Evolutionary conservation across 2,329 filamentous ascomycete species (phyloP), one percentile per base, ranked within the genome.

Genomic region (Alternaria brassicae): DNA sequence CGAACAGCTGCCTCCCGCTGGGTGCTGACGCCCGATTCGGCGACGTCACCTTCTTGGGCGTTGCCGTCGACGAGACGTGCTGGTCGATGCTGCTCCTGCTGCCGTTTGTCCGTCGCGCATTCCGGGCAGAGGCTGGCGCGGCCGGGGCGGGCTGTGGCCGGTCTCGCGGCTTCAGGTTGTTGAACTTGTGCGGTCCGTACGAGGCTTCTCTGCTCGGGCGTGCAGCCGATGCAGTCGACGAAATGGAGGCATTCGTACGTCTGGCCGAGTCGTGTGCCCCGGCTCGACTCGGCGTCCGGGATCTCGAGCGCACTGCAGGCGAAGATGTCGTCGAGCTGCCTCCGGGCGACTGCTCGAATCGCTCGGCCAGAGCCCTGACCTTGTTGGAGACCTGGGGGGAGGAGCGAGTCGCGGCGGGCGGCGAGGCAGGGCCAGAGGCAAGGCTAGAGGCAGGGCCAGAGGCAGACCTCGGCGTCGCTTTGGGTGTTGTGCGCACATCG

Each of bases 311-410:
- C 42, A 67, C 61, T 10, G 63, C 60, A 3, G 67, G 58, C 58
- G 58, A 67, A n/a, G 61, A 57, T 10, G 66, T 61, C 21, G 69
- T 66, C 15, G 62, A 54, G n/a, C 68, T 66, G 58, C 64, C 59
- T 15, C 71, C 68, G 19, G 73, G 62, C 13, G 74, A 68, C 19
- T 73, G 73, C 58, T 77, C 75, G 60, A 78, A 78, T 25, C 73
- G 67, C 60, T 77, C 72, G 1, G 76, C 75, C 41, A 78, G 71
- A 36, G 70, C 75, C 63, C 66, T 76, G 39, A 78, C 77, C 25
- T 75, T 74, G 72, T 72, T 56, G 61, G 73, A 60, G 34, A 63
- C 48, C n/a, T 65, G 47, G 42, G 72, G 52, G 58, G 65, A 59
- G 36, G 70, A 49, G 67, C 67, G 50, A 27, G 72, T 58, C 41